Conservation (phyloP, 371 early-diverging fungal species). For the Syncephalis plumigaleata region DNA sequence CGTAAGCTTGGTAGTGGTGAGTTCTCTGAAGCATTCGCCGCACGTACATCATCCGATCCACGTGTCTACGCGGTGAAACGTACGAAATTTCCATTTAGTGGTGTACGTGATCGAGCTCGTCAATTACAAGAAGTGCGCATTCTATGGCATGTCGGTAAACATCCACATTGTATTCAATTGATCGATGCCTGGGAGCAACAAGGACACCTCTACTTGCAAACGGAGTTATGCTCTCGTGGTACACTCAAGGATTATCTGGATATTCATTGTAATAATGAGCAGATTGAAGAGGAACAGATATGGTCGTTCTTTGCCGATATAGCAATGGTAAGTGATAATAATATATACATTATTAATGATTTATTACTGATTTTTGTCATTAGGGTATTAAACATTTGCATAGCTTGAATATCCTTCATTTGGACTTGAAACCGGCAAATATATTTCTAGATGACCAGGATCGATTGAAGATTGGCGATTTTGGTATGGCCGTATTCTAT, state of each 20-base stretch:
- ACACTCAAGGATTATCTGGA: slow-evolving; percentile 25
- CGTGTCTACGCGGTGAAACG: slow-evolving; percentile 59
- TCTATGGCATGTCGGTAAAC: slow-evolving; percentile 37
- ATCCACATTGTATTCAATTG: slow-evolving; percentile 46
- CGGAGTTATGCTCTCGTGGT: slow-evolving; percentile 68
- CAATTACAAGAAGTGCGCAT: slow-evolving; percentile 68
- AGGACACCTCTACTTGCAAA: slow-evolving; percentile 72
- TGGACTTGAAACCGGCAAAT: slow-evolving; percentile 85
- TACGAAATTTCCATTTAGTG: slow-evolving; percentile 41
- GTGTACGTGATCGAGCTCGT: slow-evolving; percentile 48
- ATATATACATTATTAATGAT: not conserved
- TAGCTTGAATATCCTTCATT: slow-evolving; percentile 43
- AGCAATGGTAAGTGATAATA: slow-evolving; percentile 21
- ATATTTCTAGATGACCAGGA: slow-evolving; percentile 48
- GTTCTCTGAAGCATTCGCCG: slow-evolving; percentile 62
- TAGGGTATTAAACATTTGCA: slow-evolving; percentile 63
- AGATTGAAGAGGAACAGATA: slow-evolving; percentile 37
- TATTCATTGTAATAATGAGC: slow-evolving; percentile 14
- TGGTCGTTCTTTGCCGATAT: slow-evolving; percentile 72
- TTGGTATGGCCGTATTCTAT: slow-evolving; percentile 56
- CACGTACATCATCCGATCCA: slow-evolving; percentile 31
- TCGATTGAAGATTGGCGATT: slow-evolving; percentile 67
- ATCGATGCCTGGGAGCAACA: slow-evolving; percentile 81
- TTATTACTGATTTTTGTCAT: not conserved
- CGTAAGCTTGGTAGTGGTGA: slow-evolving; percentile 46